phyloP scores from a whole-genome alignment of 352 stramenopile genomes.

The Phytopythium sindhum region DNA sequence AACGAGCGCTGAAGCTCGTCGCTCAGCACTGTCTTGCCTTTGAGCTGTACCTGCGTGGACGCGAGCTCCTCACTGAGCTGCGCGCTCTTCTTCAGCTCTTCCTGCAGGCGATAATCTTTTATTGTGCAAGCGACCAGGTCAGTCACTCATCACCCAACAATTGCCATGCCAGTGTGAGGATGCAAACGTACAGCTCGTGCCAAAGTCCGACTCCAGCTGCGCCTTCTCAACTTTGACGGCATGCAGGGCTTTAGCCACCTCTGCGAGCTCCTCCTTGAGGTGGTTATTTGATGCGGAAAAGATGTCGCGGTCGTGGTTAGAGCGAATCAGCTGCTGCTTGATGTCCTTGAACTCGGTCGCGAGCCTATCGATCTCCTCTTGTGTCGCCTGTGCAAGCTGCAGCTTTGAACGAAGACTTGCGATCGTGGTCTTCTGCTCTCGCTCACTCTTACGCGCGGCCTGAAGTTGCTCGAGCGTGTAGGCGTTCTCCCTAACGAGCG shows the following conservation, averaged over 20 bases:
- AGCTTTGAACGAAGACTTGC: constrained; percentile 64
- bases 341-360: constrained; percentile 56
- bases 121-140: neutral
- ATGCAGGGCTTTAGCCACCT: constrained; percentile 66
- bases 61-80: constrained; percentile 44
- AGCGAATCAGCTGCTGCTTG: constrained; percentile 62
- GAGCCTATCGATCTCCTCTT: constrained; percentile 65
- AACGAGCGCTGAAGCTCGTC: constrained; percentile 58
- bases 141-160: neutral
- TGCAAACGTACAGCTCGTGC: constrained; percentile 45
- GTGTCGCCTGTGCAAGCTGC: constrained; percentile 53
- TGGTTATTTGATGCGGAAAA: constrained; percentile 76
- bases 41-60: constrained; percentile 32
- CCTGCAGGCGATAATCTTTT: constrained; percentile 53
- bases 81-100: constrained; percentile 61
- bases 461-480: constrained; percentile 79
- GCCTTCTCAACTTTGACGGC: constrained; percentile 63
- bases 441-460: constrained; percentile 61
- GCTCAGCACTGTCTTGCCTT: constrained; percentile 44
- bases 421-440: constrained; percentile 68
- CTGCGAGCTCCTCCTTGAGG: constrained; percentile 63
- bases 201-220: constrained; percentile 71
- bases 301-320: constrained; percentile 72
- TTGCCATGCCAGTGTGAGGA: neutral
- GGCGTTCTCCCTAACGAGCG: constrained; percentile 71